Base-by-base conservation (phyloP, 2,329 filamentous ascomycete species). In the Xylariomycetidae sp. region DNA sequence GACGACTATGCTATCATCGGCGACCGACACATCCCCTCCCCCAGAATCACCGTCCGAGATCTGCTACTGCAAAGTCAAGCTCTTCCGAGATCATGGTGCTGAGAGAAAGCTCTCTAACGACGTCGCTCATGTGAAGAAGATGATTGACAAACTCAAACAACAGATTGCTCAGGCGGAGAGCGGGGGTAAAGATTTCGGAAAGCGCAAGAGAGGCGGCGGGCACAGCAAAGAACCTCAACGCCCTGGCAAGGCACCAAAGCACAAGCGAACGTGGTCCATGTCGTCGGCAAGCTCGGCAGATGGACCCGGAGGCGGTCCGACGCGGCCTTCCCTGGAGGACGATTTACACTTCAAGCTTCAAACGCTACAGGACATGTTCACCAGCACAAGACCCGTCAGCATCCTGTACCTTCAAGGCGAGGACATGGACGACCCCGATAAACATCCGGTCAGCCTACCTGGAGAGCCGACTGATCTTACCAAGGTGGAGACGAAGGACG, bases 91-190 rank as follows among this genome's bases (percentile, higher is more conserved):
- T 54, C 92, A 96, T 50, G 90, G 90, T 16, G 92, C 92, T 0
- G 90, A 96, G 59, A 79, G 90, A 31, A 96, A 96, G 57, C 72
- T 96, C 1, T 89, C 89, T 12, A 96, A 96, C 54, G 90, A 96
- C 48, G 76, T 95, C 7, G 85, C 86, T 0, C 90, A 96, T 51
- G 85, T 96, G 44, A 94, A 93, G 61, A 96, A 95, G 64, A 86
- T 84, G 0, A 95, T 96, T 48, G 90, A 95, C 53, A 96, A 95
- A 61, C 66, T 95, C 29, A 93, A 93, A 59, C 88, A 95, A 54
- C 90, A 95, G 53, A 92, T 95, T 39, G 70, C 82, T 0, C 88
- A 95, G 52, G 74, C 76, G 1, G 79, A 82, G 50, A 79, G 69
- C 31, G 78, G 79, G 0, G 67, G 79, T 49, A 82, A 82, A 50